Evolutionary conservation across 2,329 filamentous ascomycete species (phyloP).

Genomic region (Keithomyces neogunnii): DNA sequence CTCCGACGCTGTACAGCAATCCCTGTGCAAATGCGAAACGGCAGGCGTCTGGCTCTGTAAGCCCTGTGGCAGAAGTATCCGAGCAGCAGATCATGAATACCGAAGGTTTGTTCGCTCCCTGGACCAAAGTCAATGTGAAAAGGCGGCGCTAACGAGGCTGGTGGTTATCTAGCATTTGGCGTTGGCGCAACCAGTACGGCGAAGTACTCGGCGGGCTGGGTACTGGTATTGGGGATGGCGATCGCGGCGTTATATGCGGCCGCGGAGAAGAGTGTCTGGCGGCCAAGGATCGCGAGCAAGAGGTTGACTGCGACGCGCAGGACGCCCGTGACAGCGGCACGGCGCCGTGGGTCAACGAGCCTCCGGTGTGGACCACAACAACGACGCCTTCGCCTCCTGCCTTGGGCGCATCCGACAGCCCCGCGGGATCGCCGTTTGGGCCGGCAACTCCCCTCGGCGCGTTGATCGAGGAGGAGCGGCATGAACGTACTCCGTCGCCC

Average conservation of each 20-base stretch:
- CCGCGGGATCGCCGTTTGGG: constrained; percentile 9
- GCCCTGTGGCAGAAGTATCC: constrained; percentile 68
- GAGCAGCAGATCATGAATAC: constrained; percentile 50
- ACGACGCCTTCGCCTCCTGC: constrained; percentile 11
- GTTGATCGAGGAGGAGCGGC: constrained; percentile 22
- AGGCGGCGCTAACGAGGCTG: background rate
- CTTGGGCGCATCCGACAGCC: constrained; percentile 8
- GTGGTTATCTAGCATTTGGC: constrained; percentile 56
- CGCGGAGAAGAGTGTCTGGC: constrained; percentile 70
- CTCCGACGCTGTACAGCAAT: constrained; percentile 47
- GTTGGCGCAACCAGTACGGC: constrained; percentile 79
- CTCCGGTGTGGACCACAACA: constrained; percentile 13
- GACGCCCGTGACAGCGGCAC: constrained; percentile 46
- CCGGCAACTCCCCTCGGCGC: constrained; percentile 14
- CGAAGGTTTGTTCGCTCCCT: constrained; percentile 34
- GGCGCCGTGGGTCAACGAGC: constrained; percentile 11
- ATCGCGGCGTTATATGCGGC: constrained; percentile 81
- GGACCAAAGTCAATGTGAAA: background rate
- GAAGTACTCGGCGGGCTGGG: constrained; percentile 73
- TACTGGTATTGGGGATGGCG: constrained; percentile 79
- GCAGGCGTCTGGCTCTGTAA: constrained; percentile 76
- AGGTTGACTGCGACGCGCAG: constrained; percentile 78
- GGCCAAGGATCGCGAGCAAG: constrained; percentile 68
- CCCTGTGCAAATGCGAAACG: constrained; percentile 42
- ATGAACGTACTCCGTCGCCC: constrained; percentile 36